Conservation (phyloP, 2,329 filamentous ascomycete species). For the Alternaria infectoria region DNA sequence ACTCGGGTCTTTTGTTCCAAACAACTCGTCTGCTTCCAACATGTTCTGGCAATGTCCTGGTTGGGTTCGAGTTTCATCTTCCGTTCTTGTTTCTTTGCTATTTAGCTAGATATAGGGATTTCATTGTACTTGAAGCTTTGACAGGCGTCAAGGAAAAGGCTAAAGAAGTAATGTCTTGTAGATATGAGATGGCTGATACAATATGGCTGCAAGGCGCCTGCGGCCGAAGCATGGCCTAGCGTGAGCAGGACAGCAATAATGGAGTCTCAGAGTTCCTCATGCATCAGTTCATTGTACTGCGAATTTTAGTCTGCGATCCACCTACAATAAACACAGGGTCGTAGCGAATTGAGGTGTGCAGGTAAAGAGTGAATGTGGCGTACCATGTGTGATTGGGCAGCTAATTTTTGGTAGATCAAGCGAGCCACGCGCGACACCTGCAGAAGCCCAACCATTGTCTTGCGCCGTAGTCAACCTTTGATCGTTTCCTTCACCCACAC, state of each 20-base stretch:
- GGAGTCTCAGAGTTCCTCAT: background rate
- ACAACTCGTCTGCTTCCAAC: background rate
- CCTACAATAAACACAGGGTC: background rate
- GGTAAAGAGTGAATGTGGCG: slow-evolving; percentile 3
- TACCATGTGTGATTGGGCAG: slow-evolving; percentile 36
- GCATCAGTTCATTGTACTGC: background rate
- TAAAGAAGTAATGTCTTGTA: background rate
- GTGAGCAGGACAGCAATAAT: background rate
- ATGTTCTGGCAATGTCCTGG: slow-evolving; percentile 1
- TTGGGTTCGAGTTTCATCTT: background rate
- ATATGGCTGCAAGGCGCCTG: background rate
- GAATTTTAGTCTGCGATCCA: background rate
- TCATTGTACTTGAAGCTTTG: background rate
- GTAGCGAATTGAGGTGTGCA: background rate
- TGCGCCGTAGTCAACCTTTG: slow-evolving; percentile 29
- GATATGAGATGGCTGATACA: background rate
- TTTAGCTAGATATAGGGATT: background rate
- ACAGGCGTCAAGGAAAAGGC: background rate
- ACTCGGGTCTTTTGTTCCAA: background rate
- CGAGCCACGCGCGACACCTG: slow-evolving; percentile 23
- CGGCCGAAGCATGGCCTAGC: background rate
- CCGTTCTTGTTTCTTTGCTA: background rate
- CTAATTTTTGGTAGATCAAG: slow-evolving; percentile 30
- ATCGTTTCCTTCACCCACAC: slow-evolving; percentile 21
- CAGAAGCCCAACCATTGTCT: slow-evolving; percentile 37